These are phyloP conservation scores for Dimocarpus longan DNA, from an alignment of 345 rosid genomes.

Conservation along the genomic window DNA sequence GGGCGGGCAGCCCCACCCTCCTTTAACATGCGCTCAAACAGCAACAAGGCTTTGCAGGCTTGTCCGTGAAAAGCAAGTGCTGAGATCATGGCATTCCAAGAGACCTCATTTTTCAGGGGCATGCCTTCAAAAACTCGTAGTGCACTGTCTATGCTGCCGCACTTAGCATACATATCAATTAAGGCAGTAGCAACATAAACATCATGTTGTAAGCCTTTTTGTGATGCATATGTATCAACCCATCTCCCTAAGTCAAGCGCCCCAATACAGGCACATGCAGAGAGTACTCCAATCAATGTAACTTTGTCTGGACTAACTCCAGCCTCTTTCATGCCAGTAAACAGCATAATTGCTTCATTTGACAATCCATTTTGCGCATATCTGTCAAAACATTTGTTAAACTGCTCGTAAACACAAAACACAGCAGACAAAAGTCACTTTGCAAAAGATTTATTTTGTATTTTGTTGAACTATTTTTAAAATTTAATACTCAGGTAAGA, in stretches of 20 bases:
- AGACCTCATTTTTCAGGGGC: conserved; percentile 73
- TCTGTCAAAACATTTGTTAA: conserved; percentile 35
- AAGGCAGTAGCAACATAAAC: conserved; percentile 72
- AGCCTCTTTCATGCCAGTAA: conserved; percentile 50
- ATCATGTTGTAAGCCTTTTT: conserved; percentile 49
- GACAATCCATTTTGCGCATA: conserved; percentile 87
- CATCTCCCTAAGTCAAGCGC: conserved; percentile 74
- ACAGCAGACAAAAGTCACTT: conserved; percentile 6
- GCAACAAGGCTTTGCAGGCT: conserved; percentile 60
- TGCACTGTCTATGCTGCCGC: conserved; percentile 74
- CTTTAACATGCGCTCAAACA: conserved; percentile 56
- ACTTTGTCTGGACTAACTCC: conserved; percentile 51
- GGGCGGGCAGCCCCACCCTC: conserved; percentile 47
- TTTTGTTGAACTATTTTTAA: neutral
- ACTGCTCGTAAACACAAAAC: conserved; percentile 10
- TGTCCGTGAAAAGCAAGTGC: conserved; percentile 82
- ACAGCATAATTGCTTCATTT: conserved; percentile 62
- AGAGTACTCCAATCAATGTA: conserved; percentile 60
- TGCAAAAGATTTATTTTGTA: neutral
- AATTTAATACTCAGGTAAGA: neutral
- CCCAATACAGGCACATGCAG: conserved; percentile 84
- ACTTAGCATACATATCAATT: conserved; percentile 89
- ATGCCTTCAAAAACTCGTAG: conserved; percentile 64
- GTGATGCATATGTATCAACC: conserved; percentile 52
- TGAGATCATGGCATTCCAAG: conserved; percentile 92